These are phyloP conservation scores for Apiospora arundinis DNA, from an alignment of 2,329 filamentous ascomycete genomes.

Conservation along the genomic window DNA sequence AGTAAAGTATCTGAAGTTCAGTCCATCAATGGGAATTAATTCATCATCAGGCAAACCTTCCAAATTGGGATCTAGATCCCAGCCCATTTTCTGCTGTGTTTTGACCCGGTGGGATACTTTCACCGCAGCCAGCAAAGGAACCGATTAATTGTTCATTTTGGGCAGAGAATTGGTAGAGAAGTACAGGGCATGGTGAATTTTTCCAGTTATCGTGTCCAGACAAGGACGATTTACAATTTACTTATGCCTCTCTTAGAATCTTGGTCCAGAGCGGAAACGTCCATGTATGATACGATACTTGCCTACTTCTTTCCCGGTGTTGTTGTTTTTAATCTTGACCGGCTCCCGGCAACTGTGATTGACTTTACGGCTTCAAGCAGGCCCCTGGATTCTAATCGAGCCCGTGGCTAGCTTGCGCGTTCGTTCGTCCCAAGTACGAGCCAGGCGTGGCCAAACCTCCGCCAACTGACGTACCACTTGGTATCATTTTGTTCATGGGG, in stretches of 20 bases:
- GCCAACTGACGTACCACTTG: too few species aligned
- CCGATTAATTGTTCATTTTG: neutral
- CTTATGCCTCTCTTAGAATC: too few species aligned
- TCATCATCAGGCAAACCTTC: neutral
- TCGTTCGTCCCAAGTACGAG: neutral
- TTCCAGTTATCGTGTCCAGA: too few species aligned
- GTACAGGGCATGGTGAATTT: too few species aligned
- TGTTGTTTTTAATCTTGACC: neutral
- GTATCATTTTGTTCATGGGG: neutral
- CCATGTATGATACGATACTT: neutral
- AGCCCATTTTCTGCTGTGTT: neutral
- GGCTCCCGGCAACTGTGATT: neutral
- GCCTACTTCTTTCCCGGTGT: neutral
- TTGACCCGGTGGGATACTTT: too few species aligned
- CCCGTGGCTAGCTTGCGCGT: conserved; percentile 15
- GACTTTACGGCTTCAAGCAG: conserved; percentile 1
- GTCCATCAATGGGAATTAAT: neutral
- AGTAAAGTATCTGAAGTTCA: neutral
- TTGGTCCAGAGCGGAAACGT: neutral
- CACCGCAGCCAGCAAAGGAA: neutral
- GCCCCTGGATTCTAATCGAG: neutral
- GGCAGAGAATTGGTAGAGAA: neutral
- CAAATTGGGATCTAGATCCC: neutral
- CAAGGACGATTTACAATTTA: neutral
- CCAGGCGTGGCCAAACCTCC: neutral